phyloP scores from a whole-genome alignment of 805 yeast species.

The Isabelozyma pseudorhagii region DNA sequence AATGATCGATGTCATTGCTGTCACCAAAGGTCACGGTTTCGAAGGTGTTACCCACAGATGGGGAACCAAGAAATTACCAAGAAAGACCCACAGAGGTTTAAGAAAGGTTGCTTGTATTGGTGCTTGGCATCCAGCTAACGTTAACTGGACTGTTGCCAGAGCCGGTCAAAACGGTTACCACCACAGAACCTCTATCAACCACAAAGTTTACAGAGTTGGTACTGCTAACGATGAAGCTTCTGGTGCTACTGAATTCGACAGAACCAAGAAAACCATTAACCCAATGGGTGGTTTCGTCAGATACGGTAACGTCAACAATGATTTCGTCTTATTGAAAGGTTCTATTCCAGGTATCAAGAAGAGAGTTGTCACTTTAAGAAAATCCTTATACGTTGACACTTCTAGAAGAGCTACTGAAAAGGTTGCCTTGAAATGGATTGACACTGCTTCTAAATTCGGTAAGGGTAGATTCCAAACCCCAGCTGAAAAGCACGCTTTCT shows the following conservation, averaged over 20 bases:
- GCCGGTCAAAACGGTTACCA: conserved; percentile 99
- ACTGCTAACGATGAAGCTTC: conserved; percentile 89
- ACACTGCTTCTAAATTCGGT: conserved; percentile 99
- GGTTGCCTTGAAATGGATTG: conserved; percentile 98
- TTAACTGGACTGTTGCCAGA: conserved; percentile 99
- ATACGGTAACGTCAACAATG: conserved; percentile 98
- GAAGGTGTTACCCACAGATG: conserved; percentile 99
- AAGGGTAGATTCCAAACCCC: conserved; percentile 99
- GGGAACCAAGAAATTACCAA: conserved; percentile 99
- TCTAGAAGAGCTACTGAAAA: conserved; percentile 96
- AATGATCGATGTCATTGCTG: conserved; percentile 97
- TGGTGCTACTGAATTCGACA: conserved; percentile 97
- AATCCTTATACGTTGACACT: conserved; percentile 96
- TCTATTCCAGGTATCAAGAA: conserved; percentile 99
- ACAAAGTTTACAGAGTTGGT: conserved; percentile 99
- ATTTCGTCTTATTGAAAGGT: conserved; percentile 96
- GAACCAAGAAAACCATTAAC: conserved; percentile 99
- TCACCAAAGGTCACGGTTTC: conserved; percentile 99
- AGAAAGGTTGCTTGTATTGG: conserved; percentile 99
- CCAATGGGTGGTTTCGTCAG: conserved; percentile 99
- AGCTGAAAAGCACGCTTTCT: conserved; percentile 99
- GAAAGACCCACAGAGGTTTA: conserved; percentile 99
- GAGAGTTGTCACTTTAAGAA: conserved; percentile 99
- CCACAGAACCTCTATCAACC: conserved; percentile 99
- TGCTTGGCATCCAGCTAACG: conserved; percentile 99